Evolutionary conservation across 257 asterid species (phyloP).

Genomic region (Craterostigma plantagineum): DNA sequence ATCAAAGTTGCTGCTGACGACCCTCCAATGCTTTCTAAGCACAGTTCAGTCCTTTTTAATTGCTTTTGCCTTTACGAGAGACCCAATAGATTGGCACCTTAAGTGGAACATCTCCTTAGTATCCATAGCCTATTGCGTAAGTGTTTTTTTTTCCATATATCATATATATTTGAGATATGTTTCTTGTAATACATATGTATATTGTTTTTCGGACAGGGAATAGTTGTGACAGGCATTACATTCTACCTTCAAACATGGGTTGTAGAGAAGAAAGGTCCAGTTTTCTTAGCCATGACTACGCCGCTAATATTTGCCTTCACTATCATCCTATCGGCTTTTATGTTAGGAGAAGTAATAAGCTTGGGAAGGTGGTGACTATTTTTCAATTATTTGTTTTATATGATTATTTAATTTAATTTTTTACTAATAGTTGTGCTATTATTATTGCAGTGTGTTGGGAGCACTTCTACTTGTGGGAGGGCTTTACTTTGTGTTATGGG

Average conservation of each 20-base stretch:
- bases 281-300: constrained; percentile 54
- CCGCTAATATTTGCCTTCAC: constrained; percentile 47
- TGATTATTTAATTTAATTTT: background rate
- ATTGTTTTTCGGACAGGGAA: constrained; percentile 24
- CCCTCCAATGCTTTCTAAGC: constrained; percentile 55
- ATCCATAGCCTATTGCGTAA: constrained; percentile 61
- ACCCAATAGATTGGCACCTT: constrained; percentile 48
- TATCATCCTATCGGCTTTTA: constrained; percentile 34
- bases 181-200: background rate
- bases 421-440: background rate
- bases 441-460: constrained; percentile 40
- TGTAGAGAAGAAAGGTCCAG: constrained; percentile 79
- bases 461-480: constrained; percentile 58
- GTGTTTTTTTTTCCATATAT: too few relatives aligned
- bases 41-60: constrained; percentile 43
- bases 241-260: constrained; percentile 84
- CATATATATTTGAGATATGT: background rate
- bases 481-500: constrained; percentile 69
- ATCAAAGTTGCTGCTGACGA: constrained; percentile 56
- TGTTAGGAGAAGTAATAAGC: constrained; percentile 46
- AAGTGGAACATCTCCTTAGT: constrained; percentile 46
- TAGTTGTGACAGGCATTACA: constrained; percentile 62
- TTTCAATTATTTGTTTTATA: background rate
- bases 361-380: constrained; percentile 45
- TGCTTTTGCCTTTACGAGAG: constrained; percentile 46